Base-by-base conservation (phyloP, 2,329 filamentous ascomycete genomes). In the Aureobasidium subglaciale region DNA sequence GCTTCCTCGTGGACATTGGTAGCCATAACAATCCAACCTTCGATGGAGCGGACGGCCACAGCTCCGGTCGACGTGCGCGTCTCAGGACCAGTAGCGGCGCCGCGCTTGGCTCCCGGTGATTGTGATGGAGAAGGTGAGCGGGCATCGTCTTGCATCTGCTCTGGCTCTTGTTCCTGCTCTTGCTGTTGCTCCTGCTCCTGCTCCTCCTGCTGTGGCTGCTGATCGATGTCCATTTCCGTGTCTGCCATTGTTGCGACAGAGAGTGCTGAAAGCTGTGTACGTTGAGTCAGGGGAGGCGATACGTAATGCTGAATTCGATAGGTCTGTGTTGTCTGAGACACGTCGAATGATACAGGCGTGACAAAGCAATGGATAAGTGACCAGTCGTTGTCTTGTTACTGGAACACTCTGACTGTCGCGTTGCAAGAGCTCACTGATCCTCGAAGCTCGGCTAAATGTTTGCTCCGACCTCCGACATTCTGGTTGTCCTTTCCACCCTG, bases 1-100 rank as follows among this genome's bases (percentile, higher is more conserved):
- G 88, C 87, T 71, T 93, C 88, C 68, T 93, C 88, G 74, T 93
- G 88, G 30, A 93, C 86, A 66, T 93, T 93, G 52, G 88, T 91
- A 62, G 88, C 88, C 60, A 90, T 84, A 65, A 93, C 78, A 71
- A 93, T 93, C 89, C 89, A 93, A 63, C 89, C 88, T 73, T 93
- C 88, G 67, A 93, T 91, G 55, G 86, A 90, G 64, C 88, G 87
- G 58, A 93, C 88, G 22, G 88, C 88, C 1, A 85, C 89, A 55
- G 88, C 88, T 68, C 87, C 86, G 34, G 80, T 77, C 64, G 82
- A 80, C 6, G 88, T 91, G 65, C 83, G 83, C 78, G 89, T 86
- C 66, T 86, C 83, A 73, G 69, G 58, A 55, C 69, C 63, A 45
- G 68, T 56, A 63, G 65, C 57, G 58, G 59, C 62, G 60, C 59